Evolutionary conservation across 2,329 filamentous ascomycete genomes (phyloP).

Genomic region (Bipolaris bicolor): DNA sequence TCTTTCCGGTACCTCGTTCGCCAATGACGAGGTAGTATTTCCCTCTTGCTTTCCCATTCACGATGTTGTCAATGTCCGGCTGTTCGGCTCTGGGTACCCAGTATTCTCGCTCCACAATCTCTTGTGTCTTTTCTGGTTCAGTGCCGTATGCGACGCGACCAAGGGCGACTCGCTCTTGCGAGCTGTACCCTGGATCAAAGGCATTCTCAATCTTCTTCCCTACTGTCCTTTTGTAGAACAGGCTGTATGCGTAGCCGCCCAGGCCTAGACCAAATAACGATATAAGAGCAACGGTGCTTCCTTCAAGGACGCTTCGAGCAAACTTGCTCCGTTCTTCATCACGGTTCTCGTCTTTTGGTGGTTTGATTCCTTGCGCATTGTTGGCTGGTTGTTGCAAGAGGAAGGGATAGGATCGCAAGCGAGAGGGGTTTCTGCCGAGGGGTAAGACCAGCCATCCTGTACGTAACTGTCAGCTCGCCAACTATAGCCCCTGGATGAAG

Average conservation of each 20-base stretch:
- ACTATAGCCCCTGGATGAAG: no score
- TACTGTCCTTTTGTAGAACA: constrained; percentile 42
- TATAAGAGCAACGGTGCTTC: constrained; percentile 44
- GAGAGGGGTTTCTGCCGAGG: constrained; percentile 28
- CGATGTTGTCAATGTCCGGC: constrained; percentile 76
- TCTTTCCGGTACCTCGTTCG: constrained; percentile 95
- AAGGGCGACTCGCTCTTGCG: constrained; percentile 41
- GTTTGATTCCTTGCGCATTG: neutral
- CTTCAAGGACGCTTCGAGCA: constrained; percentile 42
- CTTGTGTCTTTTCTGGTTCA: constrained; percentile 32
- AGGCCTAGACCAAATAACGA: constrained; percentile 43
- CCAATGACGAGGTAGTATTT: constrained; percentile 92
- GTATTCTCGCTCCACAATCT: constrained; percentile 59
- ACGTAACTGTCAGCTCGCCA: constrained; percentile 16
- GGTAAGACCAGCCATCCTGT: constrained; percentile 42
- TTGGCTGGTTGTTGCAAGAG: constrained; percentile 15
- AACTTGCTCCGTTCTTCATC: constrained; percentile 37
- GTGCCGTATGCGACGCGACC: constrained; percentile 40
- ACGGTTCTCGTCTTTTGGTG: neutral
- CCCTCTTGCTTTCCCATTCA: constrained; percentile 72
- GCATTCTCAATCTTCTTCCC: constrained; percentile 44
- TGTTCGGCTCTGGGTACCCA: constrained; percentile 89
- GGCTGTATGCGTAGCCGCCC: constrained; percentile 43
- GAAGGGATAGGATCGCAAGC: constrained; percentile 20
- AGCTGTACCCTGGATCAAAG: constrained; percentile 43